Evolutionary conservation across 495 filamentous ascomycete species (phyloP), one percentile per base, ranked within the genome.

Genomic region (Penicillium riverlandense): DNA sequence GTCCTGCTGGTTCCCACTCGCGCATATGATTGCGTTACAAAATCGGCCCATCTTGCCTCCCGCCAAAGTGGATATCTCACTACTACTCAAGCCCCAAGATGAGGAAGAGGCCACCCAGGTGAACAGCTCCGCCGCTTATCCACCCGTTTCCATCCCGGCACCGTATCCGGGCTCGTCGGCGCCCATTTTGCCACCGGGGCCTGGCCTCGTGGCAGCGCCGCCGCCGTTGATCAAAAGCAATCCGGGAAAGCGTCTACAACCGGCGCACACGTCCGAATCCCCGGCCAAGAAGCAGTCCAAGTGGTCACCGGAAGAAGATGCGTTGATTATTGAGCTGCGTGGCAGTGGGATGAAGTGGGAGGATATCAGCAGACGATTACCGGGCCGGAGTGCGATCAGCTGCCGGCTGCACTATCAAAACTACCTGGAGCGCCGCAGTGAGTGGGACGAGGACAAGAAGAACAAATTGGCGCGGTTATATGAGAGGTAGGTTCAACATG

Each of bases 361-460:
- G 50, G 94, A 98, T 65, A 96, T 98, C 58, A 90, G 86, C 44
- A 88, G 87, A 68, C 78, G 80, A 12, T 72, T 97, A 15, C 89
- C 90, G 1, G 92, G 91, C 44, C 82, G 92, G 47, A 95, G 87
- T 65, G 81, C 88, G 35, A 95, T 96, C 53, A 90, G 86, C 45
- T 98, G 92, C 64, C 82, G 92, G 15, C 74, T 98, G 35, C 90
- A 95, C 52, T 98, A 96, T 65, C 92, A 98, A 50, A 98, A 98
- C 58, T 98, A 97, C 60, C 74, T 96, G 39, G 94, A 98, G 63
- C 77, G 87, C 54, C 69, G 87, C 44, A 83, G 83, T 49, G 86
- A 94, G 53, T 98, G 92, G 92, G 88, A 95, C 55, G 92, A 98
- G 53, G 92, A 96, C 63, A 85, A 86, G 65, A 96, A 96, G 70